A percentile compares a stretch with the other conserved stretches of the same genome.
phyloP scores from a whole-genome alignment of 495 filamentous ascomycete genomes.

The Aspergillus cavernicola region DNA sequence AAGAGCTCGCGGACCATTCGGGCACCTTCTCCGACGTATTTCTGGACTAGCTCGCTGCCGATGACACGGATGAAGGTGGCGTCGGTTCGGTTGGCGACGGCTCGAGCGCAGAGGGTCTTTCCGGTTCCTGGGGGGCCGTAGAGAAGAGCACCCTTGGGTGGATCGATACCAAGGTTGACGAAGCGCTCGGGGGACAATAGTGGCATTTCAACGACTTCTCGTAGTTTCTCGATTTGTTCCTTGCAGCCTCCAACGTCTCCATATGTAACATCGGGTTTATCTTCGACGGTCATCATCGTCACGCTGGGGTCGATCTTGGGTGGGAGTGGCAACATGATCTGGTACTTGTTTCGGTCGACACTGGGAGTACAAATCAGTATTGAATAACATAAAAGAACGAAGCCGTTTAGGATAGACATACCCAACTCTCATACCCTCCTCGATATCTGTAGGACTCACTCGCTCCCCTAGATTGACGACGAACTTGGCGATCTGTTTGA shows the following conservation, averaged over 20 bases:
- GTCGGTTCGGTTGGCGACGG: constrained; percentile 95
- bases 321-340: constrained; percentile 94
- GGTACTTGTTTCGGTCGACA: constrained; percentile 98
- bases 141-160: constrained; percentile 93
- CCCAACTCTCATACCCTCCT: constrained; percentile 97
- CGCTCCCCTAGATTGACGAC: constrained; percentile 97
- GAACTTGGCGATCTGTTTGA: constrained; percentile 99
- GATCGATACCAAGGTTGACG: constrained; percentile 95
- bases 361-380: constrained; percentile 43
- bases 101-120: constrained; percentile 96
- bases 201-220: constrained; percentile 98
- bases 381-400: not conserved
- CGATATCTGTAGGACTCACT: constrained; percentile 96
- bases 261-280: constrained; percentile 99
- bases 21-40: constrained; percentile 97
- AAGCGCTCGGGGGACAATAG: constrained; percentile 94
- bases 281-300: constrained; percentile 99
- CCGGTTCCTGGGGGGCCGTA: constrained; percentile 97
- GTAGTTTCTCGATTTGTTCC: constrained; percentile 97
- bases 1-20: constrained; percentile 98
- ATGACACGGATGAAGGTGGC: constrained; percentile 99
- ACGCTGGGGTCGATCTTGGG: constrained; percentile 99
- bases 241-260: constrained; percentile 99
- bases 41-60: constrained; percentile 94
- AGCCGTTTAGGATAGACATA: constrained; percentile 31